Evolutionary conservation across 805 yeast species (phyloP).

Genomic region (Suhomyces vadensis): DNA sequence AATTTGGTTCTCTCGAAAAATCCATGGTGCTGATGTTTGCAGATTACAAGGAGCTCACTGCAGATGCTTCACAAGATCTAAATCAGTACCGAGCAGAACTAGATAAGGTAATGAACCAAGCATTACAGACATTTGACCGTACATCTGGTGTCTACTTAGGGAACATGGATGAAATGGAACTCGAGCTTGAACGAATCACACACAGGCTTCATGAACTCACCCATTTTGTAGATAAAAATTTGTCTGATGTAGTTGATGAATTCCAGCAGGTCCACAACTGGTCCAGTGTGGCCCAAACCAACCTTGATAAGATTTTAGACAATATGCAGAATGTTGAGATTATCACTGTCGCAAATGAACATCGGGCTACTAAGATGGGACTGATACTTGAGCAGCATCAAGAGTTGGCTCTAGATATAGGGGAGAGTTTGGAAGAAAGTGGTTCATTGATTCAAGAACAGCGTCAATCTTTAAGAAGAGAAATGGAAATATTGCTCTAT

Average conservation of each 20-base stretch:
- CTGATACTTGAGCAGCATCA: neutral
- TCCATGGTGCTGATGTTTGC: neutral
- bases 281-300: conserved; percentile 1
- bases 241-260: neutral
- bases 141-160: neutral
- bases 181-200: neutral
- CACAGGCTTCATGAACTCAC: neutral
- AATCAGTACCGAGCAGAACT: neutral
- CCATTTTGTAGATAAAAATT: neutral
- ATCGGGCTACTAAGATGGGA: neutral
- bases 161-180: neutral
- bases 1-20: neutral
- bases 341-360: neutral
- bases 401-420: neutral
- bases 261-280: neutral
- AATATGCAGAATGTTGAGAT: neutral
- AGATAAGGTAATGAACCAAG: neutral
- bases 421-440: neutral
- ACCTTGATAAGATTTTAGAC: neutral
- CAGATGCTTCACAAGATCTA: neutral
- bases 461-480: neutral
- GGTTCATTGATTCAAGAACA: neutral
- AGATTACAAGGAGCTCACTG: neutral
- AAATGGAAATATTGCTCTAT: neutral
- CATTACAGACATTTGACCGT: neutral